Evolutionary conservation across 2,329 filamentous ascomycete genomes (phyloP).

Genomic region (Aspergillus felis): DNA sequence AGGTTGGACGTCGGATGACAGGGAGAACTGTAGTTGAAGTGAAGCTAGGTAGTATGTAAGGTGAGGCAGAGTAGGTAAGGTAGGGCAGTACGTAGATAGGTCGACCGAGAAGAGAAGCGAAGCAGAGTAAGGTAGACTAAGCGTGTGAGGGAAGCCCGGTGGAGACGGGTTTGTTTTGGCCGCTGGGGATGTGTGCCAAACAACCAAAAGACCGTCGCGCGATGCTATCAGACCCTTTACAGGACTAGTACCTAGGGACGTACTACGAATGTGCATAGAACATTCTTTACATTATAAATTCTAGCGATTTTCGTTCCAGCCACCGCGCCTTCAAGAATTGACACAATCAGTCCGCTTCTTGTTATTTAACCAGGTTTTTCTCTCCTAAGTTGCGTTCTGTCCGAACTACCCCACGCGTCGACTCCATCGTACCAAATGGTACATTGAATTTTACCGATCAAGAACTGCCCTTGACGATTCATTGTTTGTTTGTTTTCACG

Average conservation of each 20-base stretch:
- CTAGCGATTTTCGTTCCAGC: background rate
- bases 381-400: background rate
- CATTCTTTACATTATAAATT: constrained; percentile 4
- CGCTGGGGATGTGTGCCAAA: constrained; percentile 28
- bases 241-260: constrained; percentile 5
- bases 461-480: background rate
- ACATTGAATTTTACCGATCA: background rate
- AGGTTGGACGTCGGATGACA: background rate
- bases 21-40: background rate
- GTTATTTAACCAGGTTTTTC: background rate
- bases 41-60: background rate
- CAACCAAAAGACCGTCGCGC: constrained; percentile 33
- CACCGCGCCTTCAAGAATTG: background rate
- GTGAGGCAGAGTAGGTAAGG: constrained; percentile 5
- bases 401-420: background rate
- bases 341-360: background rate
- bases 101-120: constrained; percentile 13
- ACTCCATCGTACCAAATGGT: background rate
- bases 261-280: constrained; percentile 11
- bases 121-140: constrained; percentile 11
- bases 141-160: constrained; percentile 28
- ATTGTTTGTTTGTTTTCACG: background rate
- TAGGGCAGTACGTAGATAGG: constrained; percentile 9
- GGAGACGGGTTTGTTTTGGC: constrained; percentile 36
- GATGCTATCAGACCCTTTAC: constrained; percentile 17